A percentile compares a stretch with the other conserved stretches of the same genome.
Evolutionary conservation across 768 basidiomycete genomes (phyloP).

Genomic region (Wakefieldia striispora): DNA sequence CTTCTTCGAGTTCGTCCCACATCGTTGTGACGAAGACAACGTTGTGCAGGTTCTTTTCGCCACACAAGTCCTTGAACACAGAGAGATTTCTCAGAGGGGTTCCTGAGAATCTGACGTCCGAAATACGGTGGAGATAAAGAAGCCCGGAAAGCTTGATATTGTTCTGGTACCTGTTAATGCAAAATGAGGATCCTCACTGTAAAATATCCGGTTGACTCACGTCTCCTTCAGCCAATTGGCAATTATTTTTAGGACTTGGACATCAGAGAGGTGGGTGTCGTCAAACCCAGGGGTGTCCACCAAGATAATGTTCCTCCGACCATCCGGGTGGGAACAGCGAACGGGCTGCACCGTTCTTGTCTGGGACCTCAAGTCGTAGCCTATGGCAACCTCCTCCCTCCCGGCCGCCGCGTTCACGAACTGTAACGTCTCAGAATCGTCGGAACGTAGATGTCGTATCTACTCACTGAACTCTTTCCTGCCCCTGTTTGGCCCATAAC

Average conservation of each 20-base stretch:
- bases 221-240: slow-evolving; percentile 16
- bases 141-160: slow-evolving; percentile 12
- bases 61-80: slow-evolving; percentile 13
- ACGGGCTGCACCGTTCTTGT: slow-evolving; percentile 6
- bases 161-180: slow-evolving; percentile 2
- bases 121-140: slow-evolving; percentile 15
- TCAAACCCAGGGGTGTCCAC: slow-evolving; percentile 21
- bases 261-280: slow-evolving; percentile 10
- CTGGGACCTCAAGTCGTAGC: slow-evolving; percentile 3
- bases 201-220: neutral
- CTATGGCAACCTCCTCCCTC: neutral
- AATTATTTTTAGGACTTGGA: slow-evolving; percentile 9
- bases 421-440: neutral
- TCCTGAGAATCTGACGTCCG: slow-evolving; percentile 10
- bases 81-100: slow-evolving; percentile 7
- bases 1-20: slow-evolving; percentile 13
- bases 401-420: slow-evolving; percentile 13
- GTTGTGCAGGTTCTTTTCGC: slow-evolving; percentile 9
- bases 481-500: slow-evolving; percentile 17
- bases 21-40: slow-evolving; percentile 20
- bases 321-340: slow-evolving; percentile 14
- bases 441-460: neutral
- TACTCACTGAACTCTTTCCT: slow-evolving; percentile 21
- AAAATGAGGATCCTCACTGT: neutral
- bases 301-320: slow-evolving; percentile 11